Evolutionary conservation across 495 filamentous ascomycete genomes (phyloP).

Genomic region (Neohortaea acidophila): DNA sequence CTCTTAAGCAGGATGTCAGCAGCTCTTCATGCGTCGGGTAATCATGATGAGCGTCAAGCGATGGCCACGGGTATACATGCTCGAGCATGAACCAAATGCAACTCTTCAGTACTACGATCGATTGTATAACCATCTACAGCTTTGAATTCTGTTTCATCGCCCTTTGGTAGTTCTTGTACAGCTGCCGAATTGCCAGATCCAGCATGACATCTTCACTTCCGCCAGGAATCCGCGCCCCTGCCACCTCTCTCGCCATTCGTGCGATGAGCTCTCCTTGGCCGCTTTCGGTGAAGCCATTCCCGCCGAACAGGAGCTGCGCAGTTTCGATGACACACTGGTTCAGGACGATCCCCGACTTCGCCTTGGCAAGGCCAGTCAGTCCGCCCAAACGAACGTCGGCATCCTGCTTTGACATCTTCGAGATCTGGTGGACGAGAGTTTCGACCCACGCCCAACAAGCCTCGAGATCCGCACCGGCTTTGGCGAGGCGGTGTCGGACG

Average conservation of each 20-base stretch:
- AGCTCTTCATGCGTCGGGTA: too few species aligned
- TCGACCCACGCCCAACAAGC: slow-evolving; percentile 30
- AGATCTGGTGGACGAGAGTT: slow-evolving; percentile 26
- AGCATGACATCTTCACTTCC: slow-evolving; percentile 26
- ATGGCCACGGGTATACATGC: too few species aligned
- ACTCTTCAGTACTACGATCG: too few species aligned
- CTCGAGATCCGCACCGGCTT: slow-evolving; percentile 22
- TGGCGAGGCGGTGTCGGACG: slow-evolving; percentile 22
- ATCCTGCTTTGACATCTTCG: slow-evolving; percentile 14
- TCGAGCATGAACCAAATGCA: too few species aligned
- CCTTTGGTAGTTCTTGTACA: slow-evolving; percentile 4
- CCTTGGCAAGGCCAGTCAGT: slow-evolving; percentile 33
- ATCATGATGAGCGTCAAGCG: too few species aligned
- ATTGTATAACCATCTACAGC: too few species aligned
- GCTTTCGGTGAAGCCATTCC: slow-evolving; percentile 29
- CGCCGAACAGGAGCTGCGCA: slow-evolving; percentile 44
- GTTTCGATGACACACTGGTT: slow-evolving; percentile 41
- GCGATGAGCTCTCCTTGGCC: slow-evolving; percentile 25
- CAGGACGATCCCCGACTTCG: slow-evolving; percentile 36
- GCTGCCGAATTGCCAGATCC: slow-evolving; percentile 15
- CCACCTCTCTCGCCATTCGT: slow-evolving; percentile 22
- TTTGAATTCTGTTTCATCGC: too few species aligned
- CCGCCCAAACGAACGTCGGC: slow-evolving; percentile 20
- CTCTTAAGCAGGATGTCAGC: too few species aligned
- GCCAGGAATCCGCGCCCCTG: slow-evolving; percentile 8